phyloP scores from a whole-genome alignment of 2,329 filamentous ascomycete genomes.

The Dactylellina leptospora region DNA sequence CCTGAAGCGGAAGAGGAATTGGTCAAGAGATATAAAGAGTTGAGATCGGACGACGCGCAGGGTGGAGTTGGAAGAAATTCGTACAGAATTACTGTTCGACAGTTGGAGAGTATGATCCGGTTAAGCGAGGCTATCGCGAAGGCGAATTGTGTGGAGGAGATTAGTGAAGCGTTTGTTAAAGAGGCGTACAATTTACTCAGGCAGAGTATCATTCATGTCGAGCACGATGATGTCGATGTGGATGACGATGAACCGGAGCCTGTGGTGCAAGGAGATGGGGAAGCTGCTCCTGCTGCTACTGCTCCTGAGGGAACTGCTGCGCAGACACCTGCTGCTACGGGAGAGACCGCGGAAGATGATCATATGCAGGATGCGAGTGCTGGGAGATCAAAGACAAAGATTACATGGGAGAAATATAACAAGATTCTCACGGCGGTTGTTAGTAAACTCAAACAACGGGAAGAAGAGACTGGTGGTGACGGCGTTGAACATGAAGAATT shows the following conservation, averaged over 20 bases:
- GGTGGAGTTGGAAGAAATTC: conserved; percentile 93
- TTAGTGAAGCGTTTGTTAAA: conserved; percentile 82
- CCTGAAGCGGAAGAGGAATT: conserved; percentile 84
- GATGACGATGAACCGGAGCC: conserved; percentile 76
- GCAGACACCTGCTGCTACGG: conserved; percentile 58
- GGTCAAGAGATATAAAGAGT: conserved; percentile 93
- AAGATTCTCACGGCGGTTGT: conserved; percentile 87
- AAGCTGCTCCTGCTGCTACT: conserved; percentile 65
- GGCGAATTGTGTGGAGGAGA: conserved; percentile 92
- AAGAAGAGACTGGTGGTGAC: conserved; percentile 73
- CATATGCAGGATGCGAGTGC: conserved; percentile 61
- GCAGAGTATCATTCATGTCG: conserved; percentile 95
- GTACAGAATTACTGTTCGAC: conserved; percentile 95
- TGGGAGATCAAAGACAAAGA: conserved; percentile 76
- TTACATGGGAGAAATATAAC: conserved; percentile 95
- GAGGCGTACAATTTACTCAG: conserved; percentile 91
- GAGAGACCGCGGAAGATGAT: conserved; percentile 57
- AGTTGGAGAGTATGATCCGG: conserved; percentile 94
- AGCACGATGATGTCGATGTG: conserved; percentile 96
- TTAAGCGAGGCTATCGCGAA: conserved; percentile 98
- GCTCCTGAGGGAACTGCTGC: conserved; percentile 57
- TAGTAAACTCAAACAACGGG: conserved; percentile 82
- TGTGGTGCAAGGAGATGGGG: conserved; percentile 63
- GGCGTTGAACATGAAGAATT: conserved; percentile 85
- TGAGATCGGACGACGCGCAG: conserved; percentile 90